These are phyloP conservation scores for Picea glauca DNA, from an alignment of 75 land plant species.

Conservation along the genomic window DNA sequence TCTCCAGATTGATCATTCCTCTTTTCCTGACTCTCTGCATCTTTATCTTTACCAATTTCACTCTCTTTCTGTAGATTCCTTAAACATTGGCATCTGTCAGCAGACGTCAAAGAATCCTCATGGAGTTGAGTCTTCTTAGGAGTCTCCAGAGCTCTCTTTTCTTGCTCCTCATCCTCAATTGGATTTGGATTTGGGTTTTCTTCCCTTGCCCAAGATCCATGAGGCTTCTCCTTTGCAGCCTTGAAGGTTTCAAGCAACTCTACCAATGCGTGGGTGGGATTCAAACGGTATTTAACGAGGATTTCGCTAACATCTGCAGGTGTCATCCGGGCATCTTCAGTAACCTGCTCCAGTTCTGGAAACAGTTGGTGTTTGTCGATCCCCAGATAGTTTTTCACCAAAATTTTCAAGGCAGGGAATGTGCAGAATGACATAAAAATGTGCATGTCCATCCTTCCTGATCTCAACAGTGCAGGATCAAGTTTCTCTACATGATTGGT, in stretches of 20 bases:
- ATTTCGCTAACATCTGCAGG: conserved; percentile 83
- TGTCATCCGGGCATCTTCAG: conserved; percentile 56
- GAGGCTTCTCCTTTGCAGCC: conserved; percentile 23
- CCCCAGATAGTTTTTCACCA: conserved; percentile 61
- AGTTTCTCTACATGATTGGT: conserved; percentile 90
- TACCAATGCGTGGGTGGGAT: conserved; percentile 38
- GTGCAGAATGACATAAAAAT: conserved; percentile 78
- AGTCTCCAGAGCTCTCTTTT: conserved; percentile 57
- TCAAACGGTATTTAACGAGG: conserved; percentile 44
- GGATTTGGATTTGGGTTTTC: background rate
- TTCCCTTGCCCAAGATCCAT: conserved; percentile 7
- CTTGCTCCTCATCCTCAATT: conserved; percentile 42
- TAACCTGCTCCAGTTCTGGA: conserved; percentile 23
- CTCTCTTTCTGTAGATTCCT: background rate
- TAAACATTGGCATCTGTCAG: background rate
- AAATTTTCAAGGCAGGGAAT: conserved; percentile 55
- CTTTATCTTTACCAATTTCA: background rate
- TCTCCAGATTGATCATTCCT: background rate
- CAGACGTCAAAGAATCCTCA: background rate
- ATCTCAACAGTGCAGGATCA: conserved; percentile 74
- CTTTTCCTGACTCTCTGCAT: background rate
- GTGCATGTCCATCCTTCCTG: conserved; percentile 95
- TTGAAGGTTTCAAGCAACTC: conserved; percentile 53
- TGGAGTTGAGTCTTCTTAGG: conserved; percentile 7
- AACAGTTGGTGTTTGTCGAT: conserved; percentile 20